Base-by-base conservation (phyloP, 495 filamentous ascomycete genomes). In the Trichoderma virens region DNA sequence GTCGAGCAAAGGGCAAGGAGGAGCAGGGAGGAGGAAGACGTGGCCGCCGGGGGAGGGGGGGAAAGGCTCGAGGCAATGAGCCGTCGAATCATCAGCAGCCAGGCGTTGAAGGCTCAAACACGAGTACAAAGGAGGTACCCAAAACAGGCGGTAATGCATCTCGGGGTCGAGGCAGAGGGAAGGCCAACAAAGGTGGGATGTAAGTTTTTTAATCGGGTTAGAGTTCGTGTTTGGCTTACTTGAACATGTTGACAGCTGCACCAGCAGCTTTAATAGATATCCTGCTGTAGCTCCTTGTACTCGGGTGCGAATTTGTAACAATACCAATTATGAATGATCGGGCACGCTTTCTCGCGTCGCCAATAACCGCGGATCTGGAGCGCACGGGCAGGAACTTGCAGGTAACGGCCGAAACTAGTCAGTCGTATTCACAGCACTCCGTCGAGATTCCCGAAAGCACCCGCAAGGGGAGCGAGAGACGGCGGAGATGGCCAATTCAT, bases 1-100 rank as follows among this genome's bases (percentile, higher is more conserved):
- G 65, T 32, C 67, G 72, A 34, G 72, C 75, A 59, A 72, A 65
- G 56, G 66, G 65, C 16, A 71, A 69, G 64, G 67, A 70, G 18
- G 72, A 74, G 61, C 68, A 69, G 28, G 70, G 70, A 38, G 66
- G 68, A 5, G 63, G 54, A 2, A 23, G 23, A 28, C 51, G 63
- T 27, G 34, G 56, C 18, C 34, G 54, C 18, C 25, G 54, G 56
- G 54, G 63, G 2, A 65, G 64, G 28, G 64, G 51, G 4, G 56
- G 39, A n/a, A 47, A 47, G 59, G 27, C 56, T 5, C 60, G 59
- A 54, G 59, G 64, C 56, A 32, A 45, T 23, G 60, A 60, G 59
- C 31, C 59, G 23, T 30, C 20, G 25, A 60, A 62, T 27, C 28
- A 35, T 13, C 63, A 23, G 63, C 54, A 56, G 23, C 23, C 51